Conservation (phyloP, 1,139 yeast species). For the Taphrina wiesneri region DNA sequence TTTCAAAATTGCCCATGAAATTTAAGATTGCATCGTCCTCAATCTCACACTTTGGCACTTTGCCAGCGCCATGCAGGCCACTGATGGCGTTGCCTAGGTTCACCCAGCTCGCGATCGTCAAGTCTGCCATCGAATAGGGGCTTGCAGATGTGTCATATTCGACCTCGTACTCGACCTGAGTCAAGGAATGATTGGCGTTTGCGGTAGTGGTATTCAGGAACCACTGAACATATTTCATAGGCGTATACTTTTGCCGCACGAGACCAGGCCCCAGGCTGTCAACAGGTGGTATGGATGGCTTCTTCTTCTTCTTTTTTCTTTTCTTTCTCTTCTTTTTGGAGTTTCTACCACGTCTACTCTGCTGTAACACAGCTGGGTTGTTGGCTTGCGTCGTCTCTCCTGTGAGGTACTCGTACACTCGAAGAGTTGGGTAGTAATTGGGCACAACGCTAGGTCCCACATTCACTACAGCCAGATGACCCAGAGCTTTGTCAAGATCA, state of each 20-base stretch:
- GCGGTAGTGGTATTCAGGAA: constrained; percentile 60
- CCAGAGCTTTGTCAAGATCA: constrained; percentile 47
- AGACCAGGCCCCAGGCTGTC: constrained; percentile 81
- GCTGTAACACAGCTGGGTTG: constrained; percentile 36
- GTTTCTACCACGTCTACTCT: constrained; percentile 38
- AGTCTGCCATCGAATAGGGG: constrained; percentile 56
- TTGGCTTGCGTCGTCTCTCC: constrained; percentile 42
- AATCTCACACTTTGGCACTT: background rate
- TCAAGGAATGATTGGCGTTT: constrained; percentile 53
- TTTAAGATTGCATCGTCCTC: background rate
- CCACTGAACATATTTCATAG: constrained; percentile 70
- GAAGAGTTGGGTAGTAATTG: constrained; percentile 76
- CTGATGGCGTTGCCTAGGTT: constrained; percentile 16
- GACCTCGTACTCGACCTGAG: constrained; percentile 47
- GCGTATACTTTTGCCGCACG: constrained; percentile 67
- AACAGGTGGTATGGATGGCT: constrained; percentile 45
- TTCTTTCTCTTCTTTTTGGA: constrained; percentile 41
- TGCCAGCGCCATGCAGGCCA: constrained; percentile 27
- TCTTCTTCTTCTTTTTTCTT: constrained; percentile 41
- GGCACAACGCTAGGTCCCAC: constrained; percentile 79
- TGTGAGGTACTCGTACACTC: constrained; percentile 73
- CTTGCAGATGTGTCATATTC: constrained; percentile 70
- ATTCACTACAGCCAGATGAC: constrained; percentile 66
- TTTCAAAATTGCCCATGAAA: background rate
- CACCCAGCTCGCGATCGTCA: constrained; percentile 50